Evolutionary conservation across 805 yeast genomes (phyloP), one percentile per base, ranked within the genome.

Genomic region (Candida piceae): DNA sequence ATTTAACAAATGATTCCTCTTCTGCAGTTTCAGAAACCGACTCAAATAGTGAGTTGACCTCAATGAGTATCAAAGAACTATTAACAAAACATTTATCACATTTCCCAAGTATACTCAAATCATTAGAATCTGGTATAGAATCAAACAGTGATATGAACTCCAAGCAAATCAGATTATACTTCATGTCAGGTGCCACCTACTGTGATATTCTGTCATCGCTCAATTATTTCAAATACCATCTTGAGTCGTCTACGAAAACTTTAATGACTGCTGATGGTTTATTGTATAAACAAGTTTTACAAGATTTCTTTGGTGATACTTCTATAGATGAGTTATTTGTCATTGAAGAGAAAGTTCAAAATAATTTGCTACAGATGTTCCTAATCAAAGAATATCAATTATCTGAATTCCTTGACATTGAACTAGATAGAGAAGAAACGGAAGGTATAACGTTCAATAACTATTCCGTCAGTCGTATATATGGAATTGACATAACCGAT

Each of bases 381-480:
- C 60, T 78, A 41, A 51, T 64, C 16, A 66, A 70, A 40, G 87
- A 80, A 46, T 62, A 70, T 6, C 60, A 62, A 16, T 46, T 66
- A 10, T 76, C 78, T 0, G 58, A 53, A 30, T 25, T 55, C 1
- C 31, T 59, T n/a, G 49, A 55, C 0, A 49, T 64, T 3, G 62
- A 67, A 10, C 52, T 78, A 35, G 80, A 75, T 29, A 64, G 82
- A 46, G 63, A 60, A 16, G 78, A 67, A 23, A 63, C 66, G 16
- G 84, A 79, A 49, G 78, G 52, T 26, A 63, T 59, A 10, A 50
- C 50, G 30, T 57, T 52, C 22, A 45, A 40, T 10, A 41, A 33
- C 8, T 53, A 48, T 25, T 19, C 36, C 4, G 41, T 32, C n/a
- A 44, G 16, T 8, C 38, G 32, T 1, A 32, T 26, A 2, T 36